Conservation (phyloP, 331 rosid species). For the Malus hybrid region DNA sequence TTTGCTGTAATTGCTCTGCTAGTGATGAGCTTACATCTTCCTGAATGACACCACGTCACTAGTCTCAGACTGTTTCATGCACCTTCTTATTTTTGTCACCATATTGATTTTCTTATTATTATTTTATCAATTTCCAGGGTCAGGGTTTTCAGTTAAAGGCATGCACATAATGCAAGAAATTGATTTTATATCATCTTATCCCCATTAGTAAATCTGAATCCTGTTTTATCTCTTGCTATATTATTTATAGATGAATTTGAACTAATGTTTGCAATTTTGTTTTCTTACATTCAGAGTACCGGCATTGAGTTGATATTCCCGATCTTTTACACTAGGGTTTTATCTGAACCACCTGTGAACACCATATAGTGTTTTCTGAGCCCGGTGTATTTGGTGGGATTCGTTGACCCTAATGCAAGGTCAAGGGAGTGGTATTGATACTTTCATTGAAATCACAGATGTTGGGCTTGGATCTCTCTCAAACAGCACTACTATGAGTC, state of each 20-base stretch:
- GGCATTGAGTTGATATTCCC: conserved; percentile 11
- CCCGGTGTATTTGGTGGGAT: conserved; percentile 5
- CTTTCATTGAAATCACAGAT: conserved; percentile 42
- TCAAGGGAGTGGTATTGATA: conserved; percentile 45
- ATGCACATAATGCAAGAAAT: neutral
- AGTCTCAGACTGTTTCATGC: neutral
- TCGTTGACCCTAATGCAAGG: conserved; percentile 66
- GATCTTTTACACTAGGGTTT: conserved; percentile 13
- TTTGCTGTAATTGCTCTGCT: neutral
- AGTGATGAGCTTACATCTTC: neutral
- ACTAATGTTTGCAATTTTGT: neutral
- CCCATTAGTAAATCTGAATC: neutral
- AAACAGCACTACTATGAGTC: conserved; percentile 46
- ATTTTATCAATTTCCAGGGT: neutral
- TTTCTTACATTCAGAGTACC: conserved; percentile 3
- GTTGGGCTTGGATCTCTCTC: conserved; percentile 51
- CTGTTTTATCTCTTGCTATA: neutral
- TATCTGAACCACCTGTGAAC: conserved; percentile 17
- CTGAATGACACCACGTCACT: neutral
- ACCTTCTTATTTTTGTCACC: neutral
- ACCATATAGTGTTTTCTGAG: neutral
- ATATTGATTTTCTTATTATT: neutral
- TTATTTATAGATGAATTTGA: neutral
- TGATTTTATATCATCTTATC: neutral
- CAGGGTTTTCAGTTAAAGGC: neutral